A percentile compares a stretch with the other conserved stretches of the same genome.
Conservation (phyloP, 1,284 basidiomycete species). For the Marasmius oreades region DNA sequence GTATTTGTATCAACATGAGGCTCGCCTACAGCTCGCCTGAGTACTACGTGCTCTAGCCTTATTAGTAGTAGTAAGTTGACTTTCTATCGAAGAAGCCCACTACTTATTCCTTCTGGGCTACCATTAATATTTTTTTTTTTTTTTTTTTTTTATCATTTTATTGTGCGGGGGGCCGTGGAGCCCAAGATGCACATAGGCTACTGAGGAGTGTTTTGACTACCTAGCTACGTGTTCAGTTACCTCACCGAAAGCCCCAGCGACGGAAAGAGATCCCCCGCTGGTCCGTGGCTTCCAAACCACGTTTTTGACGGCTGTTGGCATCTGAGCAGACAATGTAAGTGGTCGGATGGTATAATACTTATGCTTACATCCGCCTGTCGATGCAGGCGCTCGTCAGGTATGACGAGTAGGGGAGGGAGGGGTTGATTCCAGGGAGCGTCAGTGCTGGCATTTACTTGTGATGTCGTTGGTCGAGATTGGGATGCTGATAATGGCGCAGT, state of each 20-base stretch:
- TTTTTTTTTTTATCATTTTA: conserved; percentile 3
- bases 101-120: too few species aligned
- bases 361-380: neutral
- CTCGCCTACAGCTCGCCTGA: too few species aligned
- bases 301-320: neutral
- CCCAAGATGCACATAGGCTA: neutral
- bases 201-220: neutral
- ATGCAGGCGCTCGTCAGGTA: neutral
- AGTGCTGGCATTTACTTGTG: neutral
- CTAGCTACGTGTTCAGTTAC: neutral
- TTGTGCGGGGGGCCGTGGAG: neutral
- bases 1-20: too few species aligned
- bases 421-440: too few species aligned
- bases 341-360: neutral
- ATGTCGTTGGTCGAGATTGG: neutral
- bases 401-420: neutral
- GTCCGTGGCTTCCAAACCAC: neutral
- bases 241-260: neutral
- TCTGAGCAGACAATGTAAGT: neutral
- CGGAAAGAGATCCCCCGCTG: neutral
- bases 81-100: too few species aligned
- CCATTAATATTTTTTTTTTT: conserved; percentile 3
- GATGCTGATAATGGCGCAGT: too few species aligned
- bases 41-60: too few species aligned
- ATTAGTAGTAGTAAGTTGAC: too few species aligned